Conservation (phyloP, 345 rosid genomes). For the Melastoma malabathricum region DNA sequence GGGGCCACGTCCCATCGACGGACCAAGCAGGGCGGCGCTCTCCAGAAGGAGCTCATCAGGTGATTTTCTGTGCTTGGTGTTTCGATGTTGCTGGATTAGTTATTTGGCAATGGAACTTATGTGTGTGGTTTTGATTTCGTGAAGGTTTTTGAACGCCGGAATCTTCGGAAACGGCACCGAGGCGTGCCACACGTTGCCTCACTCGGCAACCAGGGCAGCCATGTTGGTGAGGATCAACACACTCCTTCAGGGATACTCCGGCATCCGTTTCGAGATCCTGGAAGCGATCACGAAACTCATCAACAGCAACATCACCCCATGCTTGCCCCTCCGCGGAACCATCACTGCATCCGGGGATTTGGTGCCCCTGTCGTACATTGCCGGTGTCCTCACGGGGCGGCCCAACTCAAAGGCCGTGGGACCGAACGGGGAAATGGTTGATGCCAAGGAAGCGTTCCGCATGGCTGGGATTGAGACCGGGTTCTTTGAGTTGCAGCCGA, state of each 20-base stretch:
- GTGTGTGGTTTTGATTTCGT: no score
- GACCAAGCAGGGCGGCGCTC: conserved; percentile 60
- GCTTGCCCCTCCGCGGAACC: conserved; percentile 61
- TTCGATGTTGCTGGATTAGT: no score
- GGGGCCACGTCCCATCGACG: conserved; percentile 64
- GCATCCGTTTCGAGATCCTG: conserved; percentile 60
- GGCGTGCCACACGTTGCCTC: conserved; percentile 47
- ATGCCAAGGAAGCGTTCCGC: conserved; percentile 34
- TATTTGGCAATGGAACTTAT: no score
- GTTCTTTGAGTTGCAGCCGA: conserved; percentile 31
- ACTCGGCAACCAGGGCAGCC: conserved; percentile 51
- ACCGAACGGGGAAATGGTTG: conserved; percentile 35
- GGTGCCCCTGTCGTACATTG: conserved; percentile 59
- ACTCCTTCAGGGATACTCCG: conserved; percentile 61
- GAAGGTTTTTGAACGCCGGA: conserved; percentile 50
- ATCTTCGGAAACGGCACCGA: conserved; percentile 53
- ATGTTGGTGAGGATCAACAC: conserved; percentile 77
- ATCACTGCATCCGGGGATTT: conserved; percentile 71
- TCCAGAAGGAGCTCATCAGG: conserved; percentile 72
- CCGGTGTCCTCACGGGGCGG: conserved; percentile 46
- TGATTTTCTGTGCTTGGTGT: no score
- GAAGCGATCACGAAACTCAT: conserved; percentile 51
- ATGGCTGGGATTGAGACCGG: conserved; percentile 25
- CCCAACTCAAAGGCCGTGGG: conserved; percentile 56
- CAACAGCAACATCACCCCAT: conserved; percentile 54